Evolutionary conservation across 2,329 filamentous ascomycete genomes (phyloP), one percentile per base, ranked within the genome.

Genomic region (Colletotrichum plurivorum): DNA sequence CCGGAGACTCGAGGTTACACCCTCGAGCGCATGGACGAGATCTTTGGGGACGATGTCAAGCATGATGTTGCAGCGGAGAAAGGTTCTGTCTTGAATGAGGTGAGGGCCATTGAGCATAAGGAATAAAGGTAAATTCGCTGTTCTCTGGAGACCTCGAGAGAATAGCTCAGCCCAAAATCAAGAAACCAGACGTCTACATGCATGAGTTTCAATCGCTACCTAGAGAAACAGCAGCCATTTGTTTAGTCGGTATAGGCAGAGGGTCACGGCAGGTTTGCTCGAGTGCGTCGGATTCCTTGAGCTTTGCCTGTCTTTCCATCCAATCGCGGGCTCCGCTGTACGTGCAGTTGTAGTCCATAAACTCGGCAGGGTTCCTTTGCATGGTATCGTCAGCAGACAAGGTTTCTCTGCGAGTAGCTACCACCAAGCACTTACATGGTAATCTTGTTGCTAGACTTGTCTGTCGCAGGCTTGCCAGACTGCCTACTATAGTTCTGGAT

Each of bases 401-500:
- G 74, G 0, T 15, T 36, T 5, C 5, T 12, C 12, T 1, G 12
- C 15, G 1, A 36, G 8, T 12, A 20, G 13, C 13, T 39, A 25
- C 22, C 22, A 25, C 8, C 1, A 2, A 36, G 18, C 7, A 36
- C 58, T 36, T 5, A 57, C 64, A 67, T 67, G 15, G 58, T 63
- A 25, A 67, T 63, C 10, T 27, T 67, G 12, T 45, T 67, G 31
- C 41, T 63, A 6, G 20, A 16, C 16, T 63, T 72, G 7, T 78
- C 79, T 0, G 80, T 81, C 0, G 78, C 81, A 3, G 81, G 79
- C 58, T 73, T 78, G 5, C 80, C 81, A 2, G 80, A 76, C 53
- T 84, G 78, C n/a, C 83, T 78, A 67, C 80, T 84, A 54, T 83
- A 83, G 8, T 71, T 70, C 66, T 84, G 82, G 10, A 84, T 82